Base-by-base conservation (phyloP, 2,329 filamentous ascomycete genomes). In the Xylariaceae sp. region DNA sequence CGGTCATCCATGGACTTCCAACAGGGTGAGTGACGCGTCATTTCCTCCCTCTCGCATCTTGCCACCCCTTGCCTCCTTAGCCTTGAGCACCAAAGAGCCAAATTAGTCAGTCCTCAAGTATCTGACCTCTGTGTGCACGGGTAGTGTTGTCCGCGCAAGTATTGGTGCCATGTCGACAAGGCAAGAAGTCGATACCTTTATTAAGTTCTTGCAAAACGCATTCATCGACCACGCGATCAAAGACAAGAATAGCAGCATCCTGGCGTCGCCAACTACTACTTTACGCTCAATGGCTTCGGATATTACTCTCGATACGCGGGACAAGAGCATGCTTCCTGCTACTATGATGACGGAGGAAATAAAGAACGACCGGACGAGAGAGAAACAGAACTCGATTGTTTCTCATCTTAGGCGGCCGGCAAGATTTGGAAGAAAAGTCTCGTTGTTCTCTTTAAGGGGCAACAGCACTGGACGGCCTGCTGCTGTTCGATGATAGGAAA, bases 151-250 rank as follows among this genome's bases (percentile, higher is more conserved):
- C 6, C 70, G 82, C 17, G 76, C 74, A 5, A 82, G 77, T 47
- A 65, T 85, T 2, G 81, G 82, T 0, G 79, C 80, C 11, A 81
- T 81, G 77, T 82, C 74, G 49, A 82, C 76, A 2, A 59, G 69
- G 17, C 61, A 66, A 3, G 81, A 84, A 50, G 70, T 83, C 12
- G 70, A 77, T 17, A 58, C 60, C 0, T 72, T 80, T 29, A 40
- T 77, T 6, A 49, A 62, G 3, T 80, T 80, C 45, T 54, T 77
- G 10, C 64, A 61, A 4, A 55, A 63, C n/a, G 62, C 62, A 1
- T 73, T 71, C 37, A 50, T 67, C 27, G 57, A 64, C 42, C 44
- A 47, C 22, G 42, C n/a, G n/a, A n/a, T n/a, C n/a, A n/a, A n/a
- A n/a, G n/a, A 50, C 23, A 52, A 48, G 22, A 54, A 54, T 10